A percentile compares a stretch with the other conserved stretches of the same genome.
phyloP scores from a whole-genome alignment of 257 asterid species.

The Fraxinus pennsylvanica region DNA sequence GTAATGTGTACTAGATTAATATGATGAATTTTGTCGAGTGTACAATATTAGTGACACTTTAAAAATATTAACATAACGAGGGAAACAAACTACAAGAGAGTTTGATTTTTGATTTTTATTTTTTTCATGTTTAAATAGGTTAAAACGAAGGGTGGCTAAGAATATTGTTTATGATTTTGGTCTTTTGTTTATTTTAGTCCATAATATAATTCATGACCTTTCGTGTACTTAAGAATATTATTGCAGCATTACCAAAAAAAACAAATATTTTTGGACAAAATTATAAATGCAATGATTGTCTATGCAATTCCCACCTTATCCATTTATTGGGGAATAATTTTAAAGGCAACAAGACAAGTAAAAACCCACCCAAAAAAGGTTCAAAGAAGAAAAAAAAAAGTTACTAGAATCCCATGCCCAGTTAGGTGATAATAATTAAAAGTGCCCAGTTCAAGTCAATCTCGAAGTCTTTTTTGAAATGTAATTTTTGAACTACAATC shows the following conservation, averaged over 20 bases:
- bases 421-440: background rate
- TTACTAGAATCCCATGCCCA: background rate
- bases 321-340: conserved; percentile 1
- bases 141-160: background rate
- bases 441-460: no score
- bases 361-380: background rate
- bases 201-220: background rate
- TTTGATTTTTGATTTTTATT: background rate
- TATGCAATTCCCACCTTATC: background rate
- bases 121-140: conserved; percentile 31
- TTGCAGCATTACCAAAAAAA: background rate
- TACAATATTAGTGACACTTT: conserved; percentile 23
- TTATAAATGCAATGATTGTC: conserved; percentile 26
- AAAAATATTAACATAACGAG: background rate
- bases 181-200: conserved; percentile 27
- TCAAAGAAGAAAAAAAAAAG: background rate
- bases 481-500: no score
- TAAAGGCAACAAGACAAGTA: no score
- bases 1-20: conserved; percentile 13
- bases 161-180: conserved; percentile 22
- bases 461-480: no score
- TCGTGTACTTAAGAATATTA: background rate
- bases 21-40: conserved; percentile 19
- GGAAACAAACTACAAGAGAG: background rate
- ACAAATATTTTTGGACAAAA: background rate